Conservation (phyloP, 768 basidiomycete genomes). For the Russula earlei region DNA sequence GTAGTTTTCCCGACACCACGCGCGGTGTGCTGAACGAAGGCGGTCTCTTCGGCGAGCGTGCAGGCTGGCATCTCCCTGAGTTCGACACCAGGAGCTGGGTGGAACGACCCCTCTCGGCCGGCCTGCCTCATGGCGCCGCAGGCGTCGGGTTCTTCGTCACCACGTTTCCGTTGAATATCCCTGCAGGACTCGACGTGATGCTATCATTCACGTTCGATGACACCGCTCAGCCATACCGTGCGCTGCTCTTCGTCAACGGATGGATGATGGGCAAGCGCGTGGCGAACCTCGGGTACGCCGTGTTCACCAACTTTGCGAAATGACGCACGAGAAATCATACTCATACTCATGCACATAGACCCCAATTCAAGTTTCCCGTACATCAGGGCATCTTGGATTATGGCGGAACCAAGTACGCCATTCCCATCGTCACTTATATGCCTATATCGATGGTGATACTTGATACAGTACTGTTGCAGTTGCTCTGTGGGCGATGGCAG, state of each 20-base stretch:
- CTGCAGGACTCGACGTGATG: conserved; percentile 51
- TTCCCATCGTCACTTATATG: not conserved
- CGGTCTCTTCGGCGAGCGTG: conserved; percentile 35
- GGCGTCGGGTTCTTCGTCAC: conserved; percentile 81
- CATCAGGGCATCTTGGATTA: conserved; percentile 75
- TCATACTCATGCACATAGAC: conserved; percentile 31
- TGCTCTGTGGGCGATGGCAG: conserved; percentile 29
- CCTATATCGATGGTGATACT: not conserved
- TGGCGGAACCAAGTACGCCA: conserved; percentile 54
- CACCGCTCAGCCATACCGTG: conserved; percentile 56
- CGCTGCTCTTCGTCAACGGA: conserved; percentile 71
- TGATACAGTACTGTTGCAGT: conserved; percentile 20
- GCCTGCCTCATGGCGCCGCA: conserved; percentile 46
- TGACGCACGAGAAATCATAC: not conserved
- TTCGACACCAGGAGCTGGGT: conserved; percentile 57
- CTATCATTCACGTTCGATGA: conserved; percentile 67
- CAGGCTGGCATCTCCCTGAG: conserved; percentile 43
- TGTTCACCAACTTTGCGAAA: not conserved
- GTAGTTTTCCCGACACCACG: conserved; percentile 61
- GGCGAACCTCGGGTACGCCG: conserved; percentile 25
- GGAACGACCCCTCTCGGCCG: conserved; percentile 43
- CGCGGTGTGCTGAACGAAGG: conserved; percentile 41
- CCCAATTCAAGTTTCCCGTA: conserved; percentile 75
- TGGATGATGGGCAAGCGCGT: conserved; percentile 79
- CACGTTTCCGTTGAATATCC: conserved; percentile 55